Conservation (phyloP, 805 yeast species). For the Zygosaccharomyces rouxii region DNA sequence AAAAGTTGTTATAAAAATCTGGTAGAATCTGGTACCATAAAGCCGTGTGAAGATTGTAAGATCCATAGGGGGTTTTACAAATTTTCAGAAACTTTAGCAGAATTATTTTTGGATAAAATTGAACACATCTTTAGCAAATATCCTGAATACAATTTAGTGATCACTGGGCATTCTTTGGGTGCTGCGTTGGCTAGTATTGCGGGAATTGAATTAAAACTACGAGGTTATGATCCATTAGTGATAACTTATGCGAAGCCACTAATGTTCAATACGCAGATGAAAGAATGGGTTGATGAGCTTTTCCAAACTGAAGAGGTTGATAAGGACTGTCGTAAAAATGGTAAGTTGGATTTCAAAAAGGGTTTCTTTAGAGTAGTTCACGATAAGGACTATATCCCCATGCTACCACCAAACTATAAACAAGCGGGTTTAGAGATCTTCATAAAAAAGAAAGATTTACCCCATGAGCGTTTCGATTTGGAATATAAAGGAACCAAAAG, state of each 20-base stretch:
- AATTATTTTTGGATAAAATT: slow-evolving; percentile 37
- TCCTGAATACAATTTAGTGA: slow-evolving; percentile 47
- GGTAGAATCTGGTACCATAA: slow-evolving; percentile 22
- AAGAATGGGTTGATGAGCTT: slow-evolving; percentile 47
- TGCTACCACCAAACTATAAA: slow-evolving; percentile 49
- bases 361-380: slow-evolving; percentile 57
- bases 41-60: slow-evolving; percentile 46
- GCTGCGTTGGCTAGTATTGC: slow-evolving; percentile 64
- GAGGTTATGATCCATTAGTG: slow-evolving; percentile 52
- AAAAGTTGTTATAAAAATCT: slow-evolving; percentile 19
- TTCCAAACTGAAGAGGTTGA: slow-evolving; percentile 41
- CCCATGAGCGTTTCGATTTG: slow-evolving; percentile 29
- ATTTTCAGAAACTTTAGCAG: slow-evolving; percentile 42
- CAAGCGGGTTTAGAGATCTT: slow-evolving; percentile 52
- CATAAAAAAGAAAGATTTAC: slow-evolving; percentile 38
- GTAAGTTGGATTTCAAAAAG: slow-evolving; percentile 25
- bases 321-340: slow-evolving; percentile 18
- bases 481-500: slow-evolving; percentile 23
- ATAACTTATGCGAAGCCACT: slow-evolving; percentile 63
- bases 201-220: slow-evolving; percentile 54
- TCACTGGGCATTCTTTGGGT: slow-evolving; percentile 74
- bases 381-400: slow-evolving; percentile 54
- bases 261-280: slow-evolving; percentile 51
- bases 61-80: slow-evolving; percentile 64
- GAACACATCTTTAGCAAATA: slow-evolving; percentile 34